Evolutionary conservation across 495 filamentous ascomycete species (phyloP), one percentile per base, ranked within the genome.

Genomic region (Podospora australis): DNA sequence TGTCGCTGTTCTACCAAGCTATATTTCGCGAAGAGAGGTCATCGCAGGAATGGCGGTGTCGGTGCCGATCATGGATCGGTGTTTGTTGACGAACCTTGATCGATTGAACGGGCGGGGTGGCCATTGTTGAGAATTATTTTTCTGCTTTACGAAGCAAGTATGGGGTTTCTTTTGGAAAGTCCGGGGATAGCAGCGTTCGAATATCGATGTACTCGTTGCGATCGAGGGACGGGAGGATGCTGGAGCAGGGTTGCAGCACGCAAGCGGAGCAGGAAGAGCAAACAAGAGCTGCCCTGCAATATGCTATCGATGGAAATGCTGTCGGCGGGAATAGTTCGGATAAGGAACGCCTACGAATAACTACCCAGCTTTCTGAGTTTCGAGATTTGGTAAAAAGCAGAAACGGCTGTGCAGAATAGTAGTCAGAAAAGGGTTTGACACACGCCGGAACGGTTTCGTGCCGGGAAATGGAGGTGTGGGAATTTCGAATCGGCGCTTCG

Each of bases 51-150:
- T 46, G 39, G 41, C 23, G 46, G 52, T 48, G 49, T 59, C 46
- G 50, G 54, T 19, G 29, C 38, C n/a, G 13, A 22, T 22, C 8
- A 36, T 19, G 23, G 36, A n/a, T n/a, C n/a, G n/a, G n/a, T n/a
- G n/a, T n/a, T n/a, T 25, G 35, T 28, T 16, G 42, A 60, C 72
- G 49, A 65, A 78, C 77, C 74, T 80, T 80, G 60, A 80, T 69
- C 46, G 75, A 78, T 58, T 78, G 74, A 45, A 74, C 72, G 45
- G 50, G 72, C 43, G 70, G 74, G 53, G 69, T 65, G 50, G 75
- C 70, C 77, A 80, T 80, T 49, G 53, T 68, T 54, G 34, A 38
- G 38, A 32, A 23, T 22, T 23, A 28, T 24, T 24, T 48, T n/a
- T n/a, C n/a, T n/a, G n/a, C n/a, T n/a, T n/a, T n/a, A n/a, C n/a